Percentiles rank a stretch among this genome's conserved stretches.
These are phyloP conservation scores for Ajuga reptans DNA, from an alignment of 305 asterid species.

Conservation along the genomic window DNA sequence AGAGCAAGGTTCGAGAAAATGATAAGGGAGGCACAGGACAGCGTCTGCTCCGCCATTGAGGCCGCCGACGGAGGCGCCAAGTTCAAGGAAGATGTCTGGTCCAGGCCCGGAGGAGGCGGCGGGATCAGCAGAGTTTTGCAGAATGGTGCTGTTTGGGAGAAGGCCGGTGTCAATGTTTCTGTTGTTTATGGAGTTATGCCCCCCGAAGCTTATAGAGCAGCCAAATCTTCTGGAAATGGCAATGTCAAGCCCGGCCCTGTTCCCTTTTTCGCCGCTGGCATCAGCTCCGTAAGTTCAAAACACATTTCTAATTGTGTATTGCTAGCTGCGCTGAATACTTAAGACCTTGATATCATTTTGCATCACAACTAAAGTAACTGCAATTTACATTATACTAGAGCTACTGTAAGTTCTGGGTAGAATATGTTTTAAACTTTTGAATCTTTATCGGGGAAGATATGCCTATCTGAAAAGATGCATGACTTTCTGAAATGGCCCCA, in stretches of 20 bases:
- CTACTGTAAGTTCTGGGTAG: background rate
- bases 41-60: slow-evolving; percentile 67
- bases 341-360: background rate
- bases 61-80: slow-evolving; percentile 56
- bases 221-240: slow-evolving; percentile 62
- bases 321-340: background rate
- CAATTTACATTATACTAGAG: background rate
- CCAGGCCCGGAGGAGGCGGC: slow-evolving; percentile 98
- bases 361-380: background rate
- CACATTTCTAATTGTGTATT: background rate
- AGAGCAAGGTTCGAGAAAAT: slow-evolving; percentile 77
- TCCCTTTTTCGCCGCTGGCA: slow-evolving; percentile 94
- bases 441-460: background rate
- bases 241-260: slow-evolving; percentile 60
- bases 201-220: slow-evolving; percentile 93
- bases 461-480: background rate
- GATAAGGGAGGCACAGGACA: slow-evolving; percentile 82
- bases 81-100: slow-evolving; percentile 86
- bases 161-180: slow-evolving; percentile 94
- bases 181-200: slow-evolving; percentile 96
- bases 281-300: slow-evolving; percentile 68
- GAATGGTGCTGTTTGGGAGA: slow-evolving; percentile 83
- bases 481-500: background rate
- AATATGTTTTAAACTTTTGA: background rate
- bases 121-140: slow-evolving; percentile 94